A percentile compares a stretch with the other conserved stretches of the same genome.
phyloP scores from a whole-genome alignment of 176 grass and related monocot species.

The Musa schizocarpa region DNA sequence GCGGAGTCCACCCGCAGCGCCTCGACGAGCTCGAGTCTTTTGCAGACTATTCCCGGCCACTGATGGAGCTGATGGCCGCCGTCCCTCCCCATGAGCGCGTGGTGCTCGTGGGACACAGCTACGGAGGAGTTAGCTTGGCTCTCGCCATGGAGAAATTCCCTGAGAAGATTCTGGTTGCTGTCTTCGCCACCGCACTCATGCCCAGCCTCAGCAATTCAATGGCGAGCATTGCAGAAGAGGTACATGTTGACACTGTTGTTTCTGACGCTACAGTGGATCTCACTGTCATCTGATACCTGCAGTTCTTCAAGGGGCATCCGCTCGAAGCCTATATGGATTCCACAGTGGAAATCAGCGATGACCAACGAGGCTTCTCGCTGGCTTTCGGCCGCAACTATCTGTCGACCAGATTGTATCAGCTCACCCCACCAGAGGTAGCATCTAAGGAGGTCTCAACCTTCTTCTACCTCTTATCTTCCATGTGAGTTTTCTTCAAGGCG shows the following conservation, averaged over 20 bases:
- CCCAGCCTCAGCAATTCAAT: slow-evolving; percentile 23
- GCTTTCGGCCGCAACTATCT: slow-evolving; percentile 10
- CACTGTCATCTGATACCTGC: not conserved
- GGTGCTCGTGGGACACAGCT: slow-evolving; percentile 46
- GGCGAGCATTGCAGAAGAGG: slow-evolving; percentile 19
- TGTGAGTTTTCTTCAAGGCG: not conserved
- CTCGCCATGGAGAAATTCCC: slow-evolving; percentile 46
- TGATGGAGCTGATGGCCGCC: slow-evolving; percentile 29
- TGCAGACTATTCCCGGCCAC: slow-evolving; percentile 43
- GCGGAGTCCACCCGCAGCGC: slow-evolving; percentile 31
- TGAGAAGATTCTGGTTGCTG: slow-evolving; percentile 27
- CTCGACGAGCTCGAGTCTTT: slow-evolving; percentile 38
- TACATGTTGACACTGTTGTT: not conserved
- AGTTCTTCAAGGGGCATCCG: not conserved
- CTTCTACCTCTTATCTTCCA: not conserved
- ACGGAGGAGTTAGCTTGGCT: slow-evolving; percentile 29
- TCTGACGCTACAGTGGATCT: not conserved
- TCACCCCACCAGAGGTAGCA: slow-evolving; percentile 28
- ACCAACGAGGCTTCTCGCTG: not conserved
- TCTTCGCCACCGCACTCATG: slow-evolving; percentile 34
- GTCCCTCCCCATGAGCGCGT: slow-evolving; percentile 20
- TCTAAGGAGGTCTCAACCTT: not conserved
- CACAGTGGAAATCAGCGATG: not conserved
- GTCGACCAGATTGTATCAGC: slow-evolving; percentile 30
- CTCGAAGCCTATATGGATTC: not conserved